Evolutionary conservation across 441 rosid species (phyloP).

Genomic region (Populus hybrid): DNA sequence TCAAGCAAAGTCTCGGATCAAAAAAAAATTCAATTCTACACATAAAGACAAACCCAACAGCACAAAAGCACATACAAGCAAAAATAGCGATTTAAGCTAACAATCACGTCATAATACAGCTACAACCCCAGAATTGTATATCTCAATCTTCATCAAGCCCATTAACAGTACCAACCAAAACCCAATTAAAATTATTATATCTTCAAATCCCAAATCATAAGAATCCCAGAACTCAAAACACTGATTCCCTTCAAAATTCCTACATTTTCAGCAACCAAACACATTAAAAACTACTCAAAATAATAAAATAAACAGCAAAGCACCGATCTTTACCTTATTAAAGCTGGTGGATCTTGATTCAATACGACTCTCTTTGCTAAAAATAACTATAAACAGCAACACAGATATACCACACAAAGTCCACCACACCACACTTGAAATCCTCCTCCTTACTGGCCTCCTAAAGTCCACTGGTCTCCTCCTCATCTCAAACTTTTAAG

Average conservation of each 20-base stretch:
- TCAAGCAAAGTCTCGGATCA: slow-evolving; percentile 11
- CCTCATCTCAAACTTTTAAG: slow-evolving; percentile 42
- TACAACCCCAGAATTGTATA: background rate
- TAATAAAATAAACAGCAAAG: background rate
- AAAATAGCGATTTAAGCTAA: background rate
- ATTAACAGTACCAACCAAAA: background rate
- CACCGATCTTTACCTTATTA: slow-evolving; percentile 44
- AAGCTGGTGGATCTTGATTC: slow-evolving; percentile 55
- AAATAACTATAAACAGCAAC: slow-evolving; percentile 61
- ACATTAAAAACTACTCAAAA: background rate
- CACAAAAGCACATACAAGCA: background rate
- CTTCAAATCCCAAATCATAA: slow-evolving; percentile 8
- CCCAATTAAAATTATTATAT: background rate
- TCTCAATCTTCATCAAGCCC: background rate
- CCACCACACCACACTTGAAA: slow-evolving; percentile 79
- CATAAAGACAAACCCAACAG: background rate
- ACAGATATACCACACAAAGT: slow-evolving; percentile 53
- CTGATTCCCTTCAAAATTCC: background rate
- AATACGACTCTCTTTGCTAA: slow-evolving; percentile 56
- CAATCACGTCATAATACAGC: background rate
- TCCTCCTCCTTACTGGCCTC: slow-evolving; percentile 63
- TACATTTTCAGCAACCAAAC: slow-evolving; percentile 6
- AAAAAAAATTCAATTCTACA: background rate
- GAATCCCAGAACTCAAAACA: background rate
- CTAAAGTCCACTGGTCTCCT: slow-evolving; percentile 71